Evolutionary conservation across 1,284 basidiomycete species (phyloP).

Genomic region (Polyporus tsugae): DNA sequence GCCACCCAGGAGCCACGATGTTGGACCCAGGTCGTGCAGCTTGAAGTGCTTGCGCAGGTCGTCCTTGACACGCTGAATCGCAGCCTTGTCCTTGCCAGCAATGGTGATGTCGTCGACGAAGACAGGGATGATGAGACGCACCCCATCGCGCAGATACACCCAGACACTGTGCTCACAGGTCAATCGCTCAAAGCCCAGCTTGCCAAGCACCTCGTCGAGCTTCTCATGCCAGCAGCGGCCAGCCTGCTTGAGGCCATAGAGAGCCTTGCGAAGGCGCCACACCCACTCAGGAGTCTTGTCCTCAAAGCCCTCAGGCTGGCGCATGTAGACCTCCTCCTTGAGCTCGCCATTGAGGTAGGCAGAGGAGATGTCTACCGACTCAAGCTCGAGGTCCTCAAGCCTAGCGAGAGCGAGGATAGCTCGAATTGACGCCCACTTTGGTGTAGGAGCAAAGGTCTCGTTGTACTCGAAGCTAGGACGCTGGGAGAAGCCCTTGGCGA

Average conservation of each 20-base stretch:
- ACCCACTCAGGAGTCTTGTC: slow-evolving; percentile 35
- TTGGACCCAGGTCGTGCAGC: slow-evolving; percentile 21
- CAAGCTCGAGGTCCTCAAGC: too few species aligned
- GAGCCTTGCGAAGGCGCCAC: slow-evolving; percentile 3
- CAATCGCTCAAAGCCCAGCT: slow-evolving; percentile 37
- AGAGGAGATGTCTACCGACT: too few species aligned
- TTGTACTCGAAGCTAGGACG: too few species aligned
- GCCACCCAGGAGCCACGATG: slow-evolving; percentile 17
- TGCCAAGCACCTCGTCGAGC: slow-evolving; percentile 21
- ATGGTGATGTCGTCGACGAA: slow-evolving; percentile 17
- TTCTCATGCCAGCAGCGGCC: slow-evolving; percentile 37
- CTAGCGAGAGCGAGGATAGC: too few species aligned
- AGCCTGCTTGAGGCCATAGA: slow-evolving; percentile 4
- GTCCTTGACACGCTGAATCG: slow-evolving; percentile 23
- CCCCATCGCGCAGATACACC: slow-evolving; percentile 15
- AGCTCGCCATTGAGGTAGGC: slow-evolving; percentile 52
- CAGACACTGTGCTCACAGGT: slow-evolving; percentile 43
- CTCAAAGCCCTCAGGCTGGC: slow-evolving; percentile 46
- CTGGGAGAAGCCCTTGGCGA: too few species aligned
- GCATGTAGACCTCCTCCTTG: slow-evolving; percentile 50
- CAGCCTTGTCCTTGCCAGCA: slow-evolving; percentile 7
- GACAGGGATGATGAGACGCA: slow-evolving; percentile 15
- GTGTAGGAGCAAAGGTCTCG: too few species aligned
- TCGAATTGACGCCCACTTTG: too few species aligned
- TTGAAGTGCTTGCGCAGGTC: slow-evolving; percentile 31